These are phyloP conservation scores for Grigorovia jiainica DNA, from an alignment of 805 yeast genomes.

Conservation along the genomic window DNA sequence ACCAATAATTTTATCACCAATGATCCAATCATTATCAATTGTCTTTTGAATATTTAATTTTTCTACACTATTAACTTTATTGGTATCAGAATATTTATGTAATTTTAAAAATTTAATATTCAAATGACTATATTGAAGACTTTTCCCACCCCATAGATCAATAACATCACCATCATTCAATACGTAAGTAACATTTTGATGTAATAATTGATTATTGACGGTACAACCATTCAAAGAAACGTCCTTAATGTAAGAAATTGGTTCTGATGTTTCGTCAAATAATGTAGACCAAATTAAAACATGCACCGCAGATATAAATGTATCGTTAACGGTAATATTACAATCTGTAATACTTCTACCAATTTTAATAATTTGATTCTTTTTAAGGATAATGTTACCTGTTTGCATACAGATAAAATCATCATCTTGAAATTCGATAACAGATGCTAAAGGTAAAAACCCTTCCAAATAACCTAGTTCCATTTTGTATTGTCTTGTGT, in stretches of 20 bases:
- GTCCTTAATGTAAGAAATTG: constrained; percentile 43
- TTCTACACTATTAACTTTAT: background rate
- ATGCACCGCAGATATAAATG: constrained; percentile 38
- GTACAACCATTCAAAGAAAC: constrained; percentile 42
- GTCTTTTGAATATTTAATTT: constrained; percentile 14
- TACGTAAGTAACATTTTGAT: constrained; percentile 27
- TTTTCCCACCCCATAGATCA: constrained; percentile 24
- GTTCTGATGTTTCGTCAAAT: constrained; percentile 40
- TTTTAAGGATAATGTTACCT: constrained; percentile 9
- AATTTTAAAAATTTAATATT: too few relatives aligned
- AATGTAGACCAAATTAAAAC: constrained; percentile 40
- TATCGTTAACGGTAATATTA: constrained; percentile 29
- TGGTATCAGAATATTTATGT: background rate
- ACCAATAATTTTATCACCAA: constrained; percentile 37
- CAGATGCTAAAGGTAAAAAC: constrained; percentile 1
- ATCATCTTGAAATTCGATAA: constrained; percentile 1
- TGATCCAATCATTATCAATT: constrained; percentile 33
- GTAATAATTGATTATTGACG: constrained; percentile 31
- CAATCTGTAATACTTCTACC: constrained; percentile 35
- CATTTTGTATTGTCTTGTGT: too few relatives aligned
- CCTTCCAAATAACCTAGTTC: constrained; percentile 18
- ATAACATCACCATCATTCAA: constrained; percentile 34
- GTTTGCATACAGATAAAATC: constrained; percentile 6
- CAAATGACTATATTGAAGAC: too few relatives aligned
- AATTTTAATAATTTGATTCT: constrained; percentile 31